phyloP scores from a whole-genome alignment of 78 protist genomes.

The Dictyostelium brefeldianum region DNA sequence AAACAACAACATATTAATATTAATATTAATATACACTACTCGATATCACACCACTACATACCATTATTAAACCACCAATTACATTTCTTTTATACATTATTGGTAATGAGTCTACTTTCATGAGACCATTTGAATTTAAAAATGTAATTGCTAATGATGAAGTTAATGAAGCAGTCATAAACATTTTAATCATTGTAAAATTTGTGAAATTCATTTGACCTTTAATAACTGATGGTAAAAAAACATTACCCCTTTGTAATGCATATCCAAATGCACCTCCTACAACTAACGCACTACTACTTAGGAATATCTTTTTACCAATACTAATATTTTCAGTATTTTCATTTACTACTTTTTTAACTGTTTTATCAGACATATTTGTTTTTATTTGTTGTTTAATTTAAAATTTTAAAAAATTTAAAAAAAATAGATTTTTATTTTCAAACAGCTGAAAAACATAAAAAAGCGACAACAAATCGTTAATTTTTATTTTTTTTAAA shows the following conservation, averaged over 20 bases:
- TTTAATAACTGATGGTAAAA: constrained; percentile 41
- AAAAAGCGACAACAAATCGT: too few relatives aligned
- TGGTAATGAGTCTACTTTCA: constrained; percentile 16
- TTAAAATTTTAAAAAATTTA: too few relatives aligned
- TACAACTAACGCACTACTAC: constrained; percentile 24
- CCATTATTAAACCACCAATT: constrained; percentile 71
- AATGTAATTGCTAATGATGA: constrained; percentile 53
- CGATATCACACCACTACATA: too few relatives aligned
- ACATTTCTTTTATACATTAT: constrained; percentile 47
- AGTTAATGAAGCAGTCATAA: constrained; percentile 64
- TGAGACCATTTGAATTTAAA: background rate
- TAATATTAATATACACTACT: too few relatives aligned
- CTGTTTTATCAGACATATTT: background rate
- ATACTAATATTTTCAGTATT: background rate
- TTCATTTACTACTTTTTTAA: background rate
- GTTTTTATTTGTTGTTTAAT: background rate
- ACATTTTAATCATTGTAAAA: constrained; percentile 78
- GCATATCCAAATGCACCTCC: constrained; percentile 67
- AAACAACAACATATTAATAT: too few relatives aligned
- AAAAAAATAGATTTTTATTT: too few relatives aligned
- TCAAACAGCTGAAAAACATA: too few relatives aligned
- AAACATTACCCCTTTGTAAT: constrained; percentile 48
- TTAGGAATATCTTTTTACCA: constrained; percentile 9
- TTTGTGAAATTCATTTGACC: constrained; percentile 69
- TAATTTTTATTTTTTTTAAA: too few relatives aligned